Evolutionary conservation across 345 rosid species (phyloP), one percentile per base, ranked within the genome.

Genomic region (Rhodamnia rubescens): DNA sequence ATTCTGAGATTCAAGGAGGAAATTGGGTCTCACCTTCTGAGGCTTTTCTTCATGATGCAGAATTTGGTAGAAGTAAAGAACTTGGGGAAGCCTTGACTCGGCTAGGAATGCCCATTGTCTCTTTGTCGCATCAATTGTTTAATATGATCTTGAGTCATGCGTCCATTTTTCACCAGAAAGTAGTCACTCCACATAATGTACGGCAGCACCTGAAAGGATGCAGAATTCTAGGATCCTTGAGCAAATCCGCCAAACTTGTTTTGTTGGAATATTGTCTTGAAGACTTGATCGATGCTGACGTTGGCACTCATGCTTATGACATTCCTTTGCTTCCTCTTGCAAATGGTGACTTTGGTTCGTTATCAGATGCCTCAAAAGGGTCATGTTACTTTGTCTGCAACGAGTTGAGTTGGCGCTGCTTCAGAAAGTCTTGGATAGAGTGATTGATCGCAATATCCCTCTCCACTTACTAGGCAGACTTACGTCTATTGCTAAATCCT

Each of bases 251-350:
- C 86, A 96, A 92, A 93, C 93, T 94, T 89, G 91, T 93, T 87
- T 88, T 96, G 84, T 87, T 96, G 91, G 99, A 96, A 90, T 96
- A 96, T 91, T 95, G 98, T 89, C 93, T 96, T 55, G 99, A 95
- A 85, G 99, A 96, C 91, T 91, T 96, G 88, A 86, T 96, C 87
- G 98, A 96, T 89, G 91, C 88, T 89, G 93, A 92, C 85, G 96
- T 93, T 88, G 94, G 93, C 87, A 84, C 86, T 52, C 91, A 93
- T 89, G 92, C 90, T 29, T 84, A 83, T 81, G 90, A 92, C 88
- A 89, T 96, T 91, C 92, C 94, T 57, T 86, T 96, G 90, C 92
- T 96, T 89, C 99, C 99, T 54, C 87, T 96, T 85, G 98, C 96
- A 87, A 95, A 93, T 91, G 98, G 93, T 74, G 93, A 92, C 89